Percentiles rank a stretch among this genome's conserved stretches.
These are phyloP conservation scores for Claviceps monticola DNA, from an alignment of 2,329 filamentous ascomycete species.

Conservation along the genomic window DNA sequence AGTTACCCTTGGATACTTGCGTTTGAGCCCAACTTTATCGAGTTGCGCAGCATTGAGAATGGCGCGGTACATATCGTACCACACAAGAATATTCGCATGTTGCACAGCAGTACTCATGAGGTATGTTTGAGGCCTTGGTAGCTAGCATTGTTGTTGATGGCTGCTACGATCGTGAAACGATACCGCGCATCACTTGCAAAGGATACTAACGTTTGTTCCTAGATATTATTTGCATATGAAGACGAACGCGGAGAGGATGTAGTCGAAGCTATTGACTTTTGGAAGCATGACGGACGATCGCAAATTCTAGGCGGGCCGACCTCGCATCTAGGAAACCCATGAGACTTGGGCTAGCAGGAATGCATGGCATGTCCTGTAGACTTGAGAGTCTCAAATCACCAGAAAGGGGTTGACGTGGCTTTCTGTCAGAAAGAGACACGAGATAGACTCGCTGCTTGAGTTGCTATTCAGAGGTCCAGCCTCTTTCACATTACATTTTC, in stretches of 20 bases:
- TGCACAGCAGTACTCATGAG: constrained; percentile 94
- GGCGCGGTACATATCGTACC: constrained; percentile 92
- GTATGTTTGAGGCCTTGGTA: constrained; percentile 34
- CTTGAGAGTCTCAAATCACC: not conserved
- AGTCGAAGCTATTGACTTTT: constrained; percentile 92
- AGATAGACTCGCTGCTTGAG: too few relatives aligned
- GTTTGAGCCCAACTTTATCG: constrained; percentile 95
- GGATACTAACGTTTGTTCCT: not conserved
- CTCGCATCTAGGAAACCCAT: constrained; percentile 1
- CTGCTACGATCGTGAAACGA: too few relatives aligned
- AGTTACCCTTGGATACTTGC: constrained; percentile 95
- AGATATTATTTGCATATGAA: constrained; percentile 98
- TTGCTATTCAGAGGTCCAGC: too few relatives aligned
- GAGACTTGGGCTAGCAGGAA: not conserved
- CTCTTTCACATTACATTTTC: too few relatives aligned
- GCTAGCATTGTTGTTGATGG: too few relatives aligned
- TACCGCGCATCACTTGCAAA: not conserved
- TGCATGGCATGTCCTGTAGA: not conserved
- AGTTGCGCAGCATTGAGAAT: constrained; percentile 89
- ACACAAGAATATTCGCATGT: constrained; percentile 91
- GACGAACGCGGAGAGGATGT: constrained; percentile 89
- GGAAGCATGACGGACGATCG: constrained; percentile 53
- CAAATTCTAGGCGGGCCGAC: constrained; percentile 18
- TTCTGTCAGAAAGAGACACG: too few relatives aligned
- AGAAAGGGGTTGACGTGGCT: not conserved